Percentiles rank a stretch among this genome's conserved stretches.
Evolutionary conservation across 768 basidiomycete genomes (phyloP).

Genomic region (Trametes cubensis): DNA sequence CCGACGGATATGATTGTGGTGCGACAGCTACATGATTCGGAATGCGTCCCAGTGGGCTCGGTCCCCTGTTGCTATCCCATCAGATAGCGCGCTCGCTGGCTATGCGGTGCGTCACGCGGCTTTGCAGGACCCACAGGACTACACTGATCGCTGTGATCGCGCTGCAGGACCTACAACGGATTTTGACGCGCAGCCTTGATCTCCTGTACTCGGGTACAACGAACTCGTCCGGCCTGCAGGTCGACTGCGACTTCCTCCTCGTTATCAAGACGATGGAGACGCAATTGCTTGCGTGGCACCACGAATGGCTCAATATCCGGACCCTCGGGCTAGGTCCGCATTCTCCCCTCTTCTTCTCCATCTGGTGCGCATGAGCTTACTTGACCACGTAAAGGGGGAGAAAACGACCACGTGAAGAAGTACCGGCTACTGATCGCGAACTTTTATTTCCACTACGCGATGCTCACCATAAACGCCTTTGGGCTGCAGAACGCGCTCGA

Average conservation of each 20-base stretch:
- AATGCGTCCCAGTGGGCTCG: conserved; percentile 77
- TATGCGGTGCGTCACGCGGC: conserved; percentile 63
- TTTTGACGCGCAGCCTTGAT: conserved; percentile 86
- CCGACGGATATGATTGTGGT: conserved; percentile 14
- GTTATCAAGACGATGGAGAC: conserved; percentile 84
- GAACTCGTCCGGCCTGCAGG: conserved; percentile 79
- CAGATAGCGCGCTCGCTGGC: conserved; percentile 71
- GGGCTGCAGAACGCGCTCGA: conserved; percentile 97
- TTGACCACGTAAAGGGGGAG: conserved; percentile 4
- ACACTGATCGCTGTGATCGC: conserved; percentile 16
- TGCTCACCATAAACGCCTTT: conserved; percentile 92
- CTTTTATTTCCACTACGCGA: conserved; percentile 85
- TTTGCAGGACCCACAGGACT: conserved; percentile 1
- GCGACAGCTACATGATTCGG: conserved; percentile 78
- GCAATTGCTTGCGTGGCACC: conserved; percentile 66
- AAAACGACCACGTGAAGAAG: conserved; percentile 30
- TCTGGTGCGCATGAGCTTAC: background rate
- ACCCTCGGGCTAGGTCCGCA: conserved; percentile 3
- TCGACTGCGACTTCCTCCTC: conserved; percentile 82
- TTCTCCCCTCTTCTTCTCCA: background rate
- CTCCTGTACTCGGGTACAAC: conserved; percentile 84
- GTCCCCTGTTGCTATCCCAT: conserved; percentile 60
- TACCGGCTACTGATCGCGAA: conserved; percentile 58
- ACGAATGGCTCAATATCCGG: conserved; percentile 48
- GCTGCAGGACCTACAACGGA: conserved; percentile 80